These are phyloP conservation scores for Aspergillus hancockii DNA, from an alignment of 495 filamentous ascomycete species.

Conservation along the genomic window DNA sequence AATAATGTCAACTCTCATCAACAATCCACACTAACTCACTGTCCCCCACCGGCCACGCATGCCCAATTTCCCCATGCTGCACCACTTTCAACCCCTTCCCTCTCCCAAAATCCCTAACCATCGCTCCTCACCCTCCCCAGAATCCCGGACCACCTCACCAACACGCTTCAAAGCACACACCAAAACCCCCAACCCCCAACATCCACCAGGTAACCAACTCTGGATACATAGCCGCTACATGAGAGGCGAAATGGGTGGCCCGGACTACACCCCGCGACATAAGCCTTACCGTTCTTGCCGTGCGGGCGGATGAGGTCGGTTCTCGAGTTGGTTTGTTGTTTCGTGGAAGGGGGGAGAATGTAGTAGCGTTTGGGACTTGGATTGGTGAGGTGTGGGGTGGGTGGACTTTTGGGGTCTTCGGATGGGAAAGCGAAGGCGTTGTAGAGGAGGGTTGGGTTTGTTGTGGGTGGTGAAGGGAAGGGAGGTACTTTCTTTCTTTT, in stretches of 20 bases:
- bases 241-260: no score
- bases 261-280: no score
- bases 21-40: no score
- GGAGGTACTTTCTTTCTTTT: no score
- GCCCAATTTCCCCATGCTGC: slow-evolving; percentile 14
- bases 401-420: background rate
- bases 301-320: no score
- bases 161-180: slow-evolving; percentile 8
- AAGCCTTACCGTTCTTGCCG: no score
- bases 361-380: no score
- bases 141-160: background rate
- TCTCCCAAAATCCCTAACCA: slow-evolving; percentile 1
- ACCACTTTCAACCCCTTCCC: slow-evolving; percentile 6
- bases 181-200: background rate
- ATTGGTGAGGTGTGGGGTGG: background rate
- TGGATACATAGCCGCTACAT: no score
- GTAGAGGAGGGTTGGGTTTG: background rate
- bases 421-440: background rate
- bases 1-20: no score
- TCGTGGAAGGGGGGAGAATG: no score
- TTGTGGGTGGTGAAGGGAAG: no score
- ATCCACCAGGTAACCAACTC: background rate
- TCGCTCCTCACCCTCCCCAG: background rate
- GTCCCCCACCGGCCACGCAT: slow-evolving; percentile 17
- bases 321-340: no score